Conservation (phyloP, 2,329 filamentous ascomycete species). For the Zymoseptoria crescenta region DNA sequence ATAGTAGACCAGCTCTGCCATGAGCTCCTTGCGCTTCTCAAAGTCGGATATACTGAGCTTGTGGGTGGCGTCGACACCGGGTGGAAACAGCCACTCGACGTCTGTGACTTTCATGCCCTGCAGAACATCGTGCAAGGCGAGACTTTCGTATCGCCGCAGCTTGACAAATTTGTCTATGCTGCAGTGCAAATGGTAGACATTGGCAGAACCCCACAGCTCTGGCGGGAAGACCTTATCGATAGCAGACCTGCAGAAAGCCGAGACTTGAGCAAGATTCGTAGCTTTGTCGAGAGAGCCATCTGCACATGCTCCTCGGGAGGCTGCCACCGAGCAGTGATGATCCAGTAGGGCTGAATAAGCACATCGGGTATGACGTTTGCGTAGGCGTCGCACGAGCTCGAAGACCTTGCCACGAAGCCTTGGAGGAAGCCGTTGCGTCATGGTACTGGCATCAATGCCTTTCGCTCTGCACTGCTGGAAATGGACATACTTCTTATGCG, state of each 20-base stretch:
- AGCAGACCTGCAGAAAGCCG: conserved; percentile 76
- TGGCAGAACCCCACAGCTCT: conserved; percentile 65
- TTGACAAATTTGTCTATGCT: conserved; percentile 71
- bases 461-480: neutral
- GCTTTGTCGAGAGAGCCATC: neutral
- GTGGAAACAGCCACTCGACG: conserved; percentile 60
- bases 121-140: conserved; percentile 69
- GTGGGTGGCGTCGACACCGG: conserved; percentile 33
- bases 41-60: conserved; percentile 65
- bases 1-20: conserved; percentile 84
- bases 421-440: conserved; percentile 42
- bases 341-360: conserved; percentile 70
- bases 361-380: conserved; percentile 63
- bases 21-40: conserved; percentile 67
- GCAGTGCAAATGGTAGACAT: conserved; percentile 54
- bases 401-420: conserved; percentile 57
- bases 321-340: conserved; percentile 71
- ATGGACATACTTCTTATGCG: conserved; percentile 7
- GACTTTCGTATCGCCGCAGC: conserved; percentile 70
- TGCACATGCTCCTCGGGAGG: conserved; percentile 39
- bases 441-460: conserved; percentile 20
- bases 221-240: conserved; percentile 65
- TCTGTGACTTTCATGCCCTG: conserved; percentile 56
- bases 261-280: conserved; percentile 61
- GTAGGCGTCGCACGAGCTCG: conserved; percentile 58